Percentiles rank a stretch among this genome's conserved stretches.
These are phyloP conservation scores for Xylariomycetidae sp. DNA, from an alignment of 2,329 filamentous ascomycete species.

Conservation along the genomic window DNA sequence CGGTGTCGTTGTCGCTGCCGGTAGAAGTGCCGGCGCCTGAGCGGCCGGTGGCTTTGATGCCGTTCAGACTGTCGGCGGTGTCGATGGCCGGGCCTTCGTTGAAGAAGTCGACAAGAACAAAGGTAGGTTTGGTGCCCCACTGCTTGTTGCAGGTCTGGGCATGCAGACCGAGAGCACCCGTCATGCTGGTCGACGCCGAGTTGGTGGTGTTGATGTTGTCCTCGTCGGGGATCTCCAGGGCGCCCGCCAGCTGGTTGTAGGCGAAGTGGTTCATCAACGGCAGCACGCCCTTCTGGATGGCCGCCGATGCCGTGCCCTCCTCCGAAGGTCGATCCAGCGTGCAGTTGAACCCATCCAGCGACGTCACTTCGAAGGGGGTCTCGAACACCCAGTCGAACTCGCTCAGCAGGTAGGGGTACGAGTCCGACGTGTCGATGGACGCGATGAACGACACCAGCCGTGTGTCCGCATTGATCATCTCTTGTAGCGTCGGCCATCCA, in stretches of 20 bases:
- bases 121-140: constrained; percentile 62
- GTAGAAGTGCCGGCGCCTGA: not conserved
- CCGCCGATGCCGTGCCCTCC: constrained; percentile 42
- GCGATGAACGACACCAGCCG: constrained; percentile 69
- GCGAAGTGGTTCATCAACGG: constrained; percentile 79
- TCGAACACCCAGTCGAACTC: constrained; percentile 67
- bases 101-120: constrained; percentile 76
- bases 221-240: constrained; percentile 57
- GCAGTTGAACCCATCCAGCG: constrained; percentile 64
- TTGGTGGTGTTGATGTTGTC: constrained; percentile 59
- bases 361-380: constrained; percentile 61
- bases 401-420: constrained; percentile 54
- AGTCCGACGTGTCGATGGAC: constrained; percentile 34
- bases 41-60: constrained; percentile 36
- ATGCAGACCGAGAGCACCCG: constrained; percentile 49
- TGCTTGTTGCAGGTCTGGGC: constrained; percentile 46
- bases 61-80: constrained; percentile 64
- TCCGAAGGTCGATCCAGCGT: constrained; percentile 57
- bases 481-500: constrained; percentile 64
- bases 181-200: constrained; percentile 44
- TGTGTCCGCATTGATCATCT: constrained; percentile 55
- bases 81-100: constrained; percentile 64
- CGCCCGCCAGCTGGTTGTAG: constrained; percentile 48
- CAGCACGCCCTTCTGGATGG: constrained; percentile 53
- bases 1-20: too few relatives aligned